phyloP scores from a whole-genome alignment of 306 rosid species.

The Dalbergia cultrata region DNA sequence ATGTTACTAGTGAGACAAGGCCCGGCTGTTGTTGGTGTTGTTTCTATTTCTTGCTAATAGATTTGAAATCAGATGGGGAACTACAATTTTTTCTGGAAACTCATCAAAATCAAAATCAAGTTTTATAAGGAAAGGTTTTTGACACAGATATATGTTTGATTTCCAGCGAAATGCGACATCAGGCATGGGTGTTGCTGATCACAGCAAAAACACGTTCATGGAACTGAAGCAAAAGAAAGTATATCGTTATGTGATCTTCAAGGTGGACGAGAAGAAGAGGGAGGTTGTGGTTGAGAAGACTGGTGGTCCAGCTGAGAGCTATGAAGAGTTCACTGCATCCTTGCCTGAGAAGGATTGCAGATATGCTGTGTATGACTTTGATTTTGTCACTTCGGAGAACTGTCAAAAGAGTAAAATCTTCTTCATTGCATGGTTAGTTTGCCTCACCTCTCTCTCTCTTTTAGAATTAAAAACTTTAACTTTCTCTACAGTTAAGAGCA shows the following conservation, averaged over 20 bases:
- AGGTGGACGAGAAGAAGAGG: slow-evolving; percentile 86
- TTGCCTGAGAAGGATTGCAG: slow-evolving; percentile 95
- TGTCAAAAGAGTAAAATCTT: slow-evolving; percentile 98
- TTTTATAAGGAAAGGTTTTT: slow-evolving; percentile 18
- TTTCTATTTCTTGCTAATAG: no score
- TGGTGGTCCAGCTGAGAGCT: slow-evolving; percentile 85
- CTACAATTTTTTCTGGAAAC: no score
- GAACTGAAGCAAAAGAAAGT: slow-evolving; percentile 88
- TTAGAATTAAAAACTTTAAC: background rate
- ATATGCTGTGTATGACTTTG: slow-evolving; percentile 91
- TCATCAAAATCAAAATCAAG: background rate
- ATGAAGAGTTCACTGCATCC: slow-evolving; percentile 82
- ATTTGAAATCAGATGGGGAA: no score
- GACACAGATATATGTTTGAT: background rate
- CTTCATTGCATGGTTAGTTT: slow-evolving; percentile 90
- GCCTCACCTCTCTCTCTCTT: background rate
- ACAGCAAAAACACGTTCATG: slow-evolving; percentile 71
- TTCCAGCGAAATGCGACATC: slow-evolving; percentile 65
- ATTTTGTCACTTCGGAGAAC: slow-evolving; percentile 92
- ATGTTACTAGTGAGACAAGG: no score
- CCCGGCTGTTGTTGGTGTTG: no score
- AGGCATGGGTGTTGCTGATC: slow-evolving; percentile 87
- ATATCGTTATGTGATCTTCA: slow-evolving; percentile 85
- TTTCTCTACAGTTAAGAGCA: background rate
- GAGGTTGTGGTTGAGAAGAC: slow-evolving; percentile 92